These are phyloP conservation scores for Cymodocea nodosa DNA, from an alignment of 116 monocot genomes.

Conservation along the genomic window DNA sequence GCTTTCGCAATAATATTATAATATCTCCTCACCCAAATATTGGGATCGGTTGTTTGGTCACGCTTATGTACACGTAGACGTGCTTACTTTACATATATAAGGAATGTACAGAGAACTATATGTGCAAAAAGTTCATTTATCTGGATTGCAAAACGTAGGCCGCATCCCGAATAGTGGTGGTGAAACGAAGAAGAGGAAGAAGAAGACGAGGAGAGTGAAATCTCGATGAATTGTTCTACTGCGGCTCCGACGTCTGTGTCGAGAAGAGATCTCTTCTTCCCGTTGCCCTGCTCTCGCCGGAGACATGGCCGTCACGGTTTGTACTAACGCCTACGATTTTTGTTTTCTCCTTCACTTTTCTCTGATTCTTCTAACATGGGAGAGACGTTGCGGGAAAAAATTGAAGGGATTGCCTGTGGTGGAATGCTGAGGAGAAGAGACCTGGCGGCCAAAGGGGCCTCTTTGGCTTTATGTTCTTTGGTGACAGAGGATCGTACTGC, in stretches of 20 bases:
- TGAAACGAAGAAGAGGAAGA: too few relatives aligned
- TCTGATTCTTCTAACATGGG: not conserved
- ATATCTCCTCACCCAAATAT: too few relatives aligned
- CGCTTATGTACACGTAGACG: too few relatives aligned
- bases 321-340: not conserved
- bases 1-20: too few relatives aligned
- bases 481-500: constrained; percentile 3
- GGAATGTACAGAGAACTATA: too few relatives aligned
- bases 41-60: too few relatives aligned
- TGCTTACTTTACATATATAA: too few relatives aligned
- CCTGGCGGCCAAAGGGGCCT: not conserved
- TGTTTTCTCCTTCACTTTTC: not conserved
- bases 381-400: not conserved
- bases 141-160: too few relatives aligned
- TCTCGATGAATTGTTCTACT: constrained; percentile 1
- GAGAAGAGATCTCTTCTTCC: not conserved
- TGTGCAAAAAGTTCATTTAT: too few relatives aligned
- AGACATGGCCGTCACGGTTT: not conserved
- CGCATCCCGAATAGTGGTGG: too few relatives aligned
- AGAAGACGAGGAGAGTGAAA: too few relatives aligned
- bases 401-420: constrained; percentile 6
- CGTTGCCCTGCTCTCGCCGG: not conserved
- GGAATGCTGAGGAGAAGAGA: constrained; percentile 6
- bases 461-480: constrained; percentile 4
- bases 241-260: not conserved